Evolutionary conservation across 345 rosid genomes (phyloP).

Genomic region (Geranium rotundifolium): DNA sequence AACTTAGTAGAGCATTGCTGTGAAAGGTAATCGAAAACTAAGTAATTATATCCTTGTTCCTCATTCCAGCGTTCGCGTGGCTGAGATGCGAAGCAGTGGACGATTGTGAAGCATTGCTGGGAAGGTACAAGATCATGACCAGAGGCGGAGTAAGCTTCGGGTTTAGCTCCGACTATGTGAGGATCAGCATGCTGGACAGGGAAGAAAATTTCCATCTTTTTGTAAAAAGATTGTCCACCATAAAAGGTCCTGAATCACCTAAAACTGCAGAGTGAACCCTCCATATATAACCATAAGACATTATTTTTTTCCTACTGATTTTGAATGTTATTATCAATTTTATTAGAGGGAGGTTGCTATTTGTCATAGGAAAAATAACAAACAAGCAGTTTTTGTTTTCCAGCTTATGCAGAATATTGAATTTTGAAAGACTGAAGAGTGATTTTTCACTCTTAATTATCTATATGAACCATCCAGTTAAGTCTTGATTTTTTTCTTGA

Average conservation of each 20-base stretch:
- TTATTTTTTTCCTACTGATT: not conserved
- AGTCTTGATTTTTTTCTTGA: no score
- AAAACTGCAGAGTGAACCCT: not conserved
- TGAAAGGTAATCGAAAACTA: not conserved
- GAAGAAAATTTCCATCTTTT: slow-evolving; percentile 40
- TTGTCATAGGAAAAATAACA: no score
- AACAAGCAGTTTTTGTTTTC: no score
- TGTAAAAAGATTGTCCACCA: slow-evolving; percentile 29
- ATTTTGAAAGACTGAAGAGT: no score
- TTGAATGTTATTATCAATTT: no score
- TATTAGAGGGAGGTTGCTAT: no score
- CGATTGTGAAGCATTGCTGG: slow-evolving; percentile 59
- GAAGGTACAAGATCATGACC: slow-evolving; percentile 47
- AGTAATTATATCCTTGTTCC: not conserved
- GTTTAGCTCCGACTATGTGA: slow-evolving; percentile 41
- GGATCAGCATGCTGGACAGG: slow-evolving; percentile 64
- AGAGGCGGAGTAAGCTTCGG: slow-evolving; percentile 71
- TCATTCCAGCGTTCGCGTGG: slow-evolving; percentile 74
- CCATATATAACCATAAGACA: not conserved
- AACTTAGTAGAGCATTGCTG: not conserved
- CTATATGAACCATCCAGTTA: no score
- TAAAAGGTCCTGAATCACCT: not conserved
- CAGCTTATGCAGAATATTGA: no score
- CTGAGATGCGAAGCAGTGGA: slow-evolving; percentile 53
- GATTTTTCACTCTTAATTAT: no score